Evolutionary conservation across 2,329 filamentous ascomycete species (phyloP), one percentile per base, ranked within the genome.

Genomic region (Colletotrichum truncatum): DNA sequence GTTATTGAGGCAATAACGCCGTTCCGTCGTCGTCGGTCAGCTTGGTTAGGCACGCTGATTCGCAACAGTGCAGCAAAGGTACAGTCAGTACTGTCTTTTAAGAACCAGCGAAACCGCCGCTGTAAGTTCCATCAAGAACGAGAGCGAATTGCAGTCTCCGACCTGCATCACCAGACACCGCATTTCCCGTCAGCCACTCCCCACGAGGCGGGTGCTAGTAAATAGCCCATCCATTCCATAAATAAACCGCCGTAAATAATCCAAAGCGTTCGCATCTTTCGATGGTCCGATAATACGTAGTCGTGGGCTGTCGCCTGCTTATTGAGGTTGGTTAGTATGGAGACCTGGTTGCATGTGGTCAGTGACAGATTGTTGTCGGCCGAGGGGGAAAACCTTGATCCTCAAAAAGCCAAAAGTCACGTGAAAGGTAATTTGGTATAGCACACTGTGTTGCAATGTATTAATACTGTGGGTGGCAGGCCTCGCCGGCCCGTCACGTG

Each of bases 371-470:
- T 41, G 57, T 62, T 49, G 49, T 62, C 57, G 48, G 41, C 26
- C 26, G 34, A 62, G 55, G 49, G 49, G 62, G 57, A 65, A 65
- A 65, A 65, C 57, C 62, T 65, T 65, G 62, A 62, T 46, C 34
- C 26, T n/a, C 26, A 16, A 26, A 9, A 14, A 18, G 16, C 3
- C 16, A 38, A 23, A 26, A 4, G 10, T 65, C 62, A 65, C 62
- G 62, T 65, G 62, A 51, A 14, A 30, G 3, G 5, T 41, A 6
- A 4, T 16, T 48, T 7, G n/a, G 36, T 39, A 39, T 16, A n/a
- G 36, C 18, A 38, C 39, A 43, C 8, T 2, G 39, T 10, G 23
- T n/a, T n/a, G n/a, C n/a, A n/a, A n/a, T n/a, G n/a, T n/a, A n/a
- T n/a, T n/a, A n/a, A n/a, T n/a, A n/a, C n/a, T n/a, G n/a, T n/a